Base-by-base conservation (phyloP, 768 basidiomycete genomes). In the Boletus sensibilis region DNA sequence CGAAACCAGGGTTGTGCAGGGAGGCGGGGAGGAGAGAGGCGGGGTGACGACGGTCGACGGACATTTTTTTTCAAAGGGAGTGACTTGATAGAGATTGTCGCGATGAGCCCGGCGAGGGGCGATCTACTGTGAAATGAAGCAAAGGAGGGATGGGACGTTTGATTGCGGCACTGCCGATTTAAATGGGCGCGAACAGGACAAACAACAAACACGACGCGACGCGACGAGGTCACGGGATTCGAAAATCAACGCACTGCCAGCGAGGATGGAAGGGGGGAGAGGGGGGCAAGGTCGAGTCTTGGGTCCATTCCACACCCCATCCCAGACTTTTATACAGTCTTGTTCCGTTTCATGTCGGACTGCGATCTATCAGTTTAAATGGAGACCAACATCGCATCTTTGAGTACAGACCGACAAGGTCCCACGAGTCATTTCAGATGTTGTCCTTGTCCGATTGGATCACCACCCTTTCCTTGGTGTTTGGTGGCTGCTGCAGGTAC, bases 401-500 rank as follows among this genome's bases (percentile, higher is more conserved):
- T 33, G 43, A 39, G 31, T 11, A 7, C 42, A 37, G 50, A 37
- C 58, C 23, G n/a, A 20, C 11, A 23, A 18, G 16, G 42, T 16
- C 21, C 14, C 14, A 23, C 47, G 14, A 5, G 33, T 34, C 46
- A 35, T 12, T 11, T 5, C 33, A 16, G 29, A 61, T 64, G 64
- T 20, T 65, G 41, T 63, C 66, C 38, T 4, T 25, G 33, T 59
- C 69, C 13, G 71, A 70, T 33, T 94, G 88, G 90, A 53, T 79
- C 9, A 72, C 83, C 11, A 85, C 91, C 1, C 69, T 95, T 25
- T 75, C 83, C 1, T 76, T 94, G 21, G 82, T 94, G 11, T 95
- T 97, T 66, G 93, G 92, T 2, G 94, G 94, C 1, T 97, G 94
- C 72, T 97, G 94, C 78, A 86, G 86, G 80, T 82, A 38, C 68